phyloP scores from a whole-genome alignment of 768 basidiomycete genomes.

The Lactarius pseudohatsudake region DNA sequence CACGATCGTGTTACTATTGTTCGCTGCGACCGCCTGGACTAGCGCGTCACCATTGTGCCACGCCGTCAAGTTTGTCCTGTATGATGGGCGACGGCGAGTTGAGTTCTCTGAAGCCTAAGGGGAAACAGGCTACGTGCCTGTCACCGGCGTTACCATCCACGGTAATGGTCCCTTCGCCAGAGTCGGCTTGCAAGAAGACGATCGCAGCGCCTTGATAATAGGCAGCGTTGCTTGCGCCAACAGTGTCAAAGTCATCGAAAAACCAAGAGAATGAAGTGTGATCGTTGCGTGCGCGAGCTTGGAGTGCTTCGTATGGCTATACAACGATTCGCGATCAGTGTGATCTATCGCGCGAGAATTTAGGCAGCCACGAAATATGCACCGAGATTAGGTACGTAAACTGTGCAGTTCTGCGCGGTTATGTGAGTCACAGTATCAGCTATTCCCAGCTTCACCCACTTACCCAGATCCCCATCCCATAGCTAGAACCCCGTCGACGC shows the following conservation, averaged over 20 bases:
- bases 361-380: conserved; percentile 30
- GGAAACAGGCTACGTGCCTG: conserved; percentile 42
- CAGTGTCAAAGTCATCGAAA: conserved; percentile 67
- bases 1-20: conserved; percentile 76
- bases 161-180: conserved; percentile 48
- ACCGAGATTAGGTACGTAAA: conserved; percentile 80
- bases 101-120: neutral
- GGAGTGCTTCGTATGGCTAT: conserved; percentile 82
- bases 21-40: conserved; percentile 58
- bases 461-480: conserved; percentile 91
- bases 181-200: conserved; percentile 45
- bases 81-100: neutral
- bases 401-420: conserved; percentile 52
- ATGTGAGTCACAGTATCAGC: neutral
- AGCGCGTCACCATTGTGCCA: conserved; percentile 40
- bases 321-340: neutral
- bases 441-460: conserved; percentile 15
- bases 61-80: conserved; percentile 40
- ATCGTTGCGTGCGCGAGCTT: conserved; percentile 64
- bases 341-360: neutral
- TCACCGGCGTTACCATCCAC: conserved; percentile 63
- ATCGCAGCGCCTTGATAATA: conserved; percentile 50
- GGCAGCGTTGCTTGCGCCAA: conserved; percentile 43
- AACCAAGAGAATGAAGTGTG: conserved; percentile 66
- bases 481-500: conserved; percentile 66